Conservation (phyloP, 768 basidiomycete species). For the Cantharellus cinnabarinus region DNA sequence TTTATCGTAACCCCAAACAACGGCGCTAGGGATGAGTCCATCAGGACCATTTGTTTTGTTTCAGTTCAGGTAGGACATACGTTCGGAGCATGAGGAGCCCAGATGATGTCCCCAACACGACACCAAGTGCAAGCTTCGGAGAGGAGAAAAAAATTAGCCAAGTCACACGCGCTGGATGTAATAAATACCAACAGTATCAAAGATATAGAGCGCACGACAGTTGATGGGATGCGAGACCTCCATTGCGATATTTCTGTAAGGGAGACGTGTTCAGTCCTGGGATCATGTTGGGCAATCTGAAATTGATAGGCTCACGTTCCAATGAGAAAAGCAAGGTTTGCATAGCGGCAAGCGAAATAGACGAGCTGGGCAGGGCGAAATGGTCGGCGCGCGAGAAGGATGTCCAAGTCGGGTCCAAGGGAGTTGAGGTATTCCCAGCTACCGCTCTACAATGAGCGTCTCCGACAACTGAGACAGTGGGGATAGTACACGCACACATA, state of each 20-base stretch:
- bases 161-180: not conserved
- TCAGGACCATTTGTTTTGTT: not conserved
- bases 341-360: not conserved
- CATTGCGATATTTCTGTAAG: not conserved
- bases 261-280: not conserved
- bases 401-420: not conserved
- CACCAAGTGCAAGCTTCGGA: not conserved
- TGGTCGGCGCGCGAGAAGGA: not conserved
- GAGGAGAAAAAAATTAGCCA: not conserved
- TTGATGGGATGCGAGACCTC: not conserved
- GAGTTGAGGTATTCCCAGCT: not conserved
- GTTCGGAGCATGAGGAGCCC: not conserved
- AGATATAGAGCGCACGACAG: not conserved
- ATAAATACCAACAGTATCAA: not conserved
- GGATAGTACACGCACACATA: not conserved
- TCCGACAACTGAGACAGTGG: not conserved
- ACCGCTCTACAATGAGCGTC: not conserved
- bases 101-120: not conserved
- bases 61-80: not conserved
- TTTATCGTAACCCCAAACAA: not conserved
- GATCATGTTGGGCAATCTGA: not conserved
- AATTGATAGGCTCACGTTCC: not conserved
- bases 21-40: not conserved
- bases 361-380: not conserved
- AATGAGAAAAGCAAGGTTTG: not conserved